Conservation (phyloP, 2,329 filamentous ascomycete species). For the Penicillium sp. region DNA sequence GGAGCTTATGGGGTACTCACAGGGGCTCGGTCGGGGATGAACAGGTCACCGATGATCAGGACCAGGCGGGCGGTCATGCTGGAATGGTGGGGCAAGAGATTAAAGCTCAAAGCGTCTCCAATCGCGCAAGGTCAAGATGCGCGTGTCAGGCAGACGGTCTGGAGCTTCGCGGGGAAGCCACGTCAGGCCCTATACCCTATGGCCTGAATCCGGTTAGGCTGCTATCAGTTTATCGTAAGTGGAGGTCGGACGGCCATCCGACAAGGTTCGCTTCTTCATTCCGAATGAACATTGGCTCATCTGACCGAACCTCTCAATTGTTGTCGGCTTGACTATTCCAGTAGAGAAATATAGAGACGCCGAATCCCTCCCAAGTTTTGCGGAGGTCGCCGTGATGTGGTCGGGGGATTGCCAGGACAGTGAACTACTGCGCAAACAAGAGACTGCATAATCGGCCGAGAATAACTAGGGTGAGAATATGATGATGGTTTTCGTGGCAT, state of each 20-base stretch:
- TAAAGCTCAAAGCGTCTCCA: constrained; percentile 28
- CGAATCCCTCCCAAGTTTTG: constrained; percentile 1
- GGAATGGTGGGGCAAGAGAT: constrained; percentile 16
- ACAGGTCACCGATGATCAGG: constrained; percentile 87
- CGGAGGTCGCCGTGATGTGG: constrained; percentile 16
- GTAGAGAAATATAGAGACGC: background rate
- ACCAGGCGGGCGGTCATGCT: constrained; percentile 81
- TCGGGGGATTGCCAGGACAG: constrained; percentile 2
- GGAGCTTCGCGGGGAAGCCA: constrained; percentile 23
- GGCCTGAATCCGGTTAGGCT: background rate
- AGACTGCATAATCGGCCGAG: constrained; percentile 1
- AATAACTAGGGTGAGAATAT: background rate
- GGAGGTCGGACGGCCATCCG: background rate
- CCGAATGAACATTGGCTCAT: constrained; percentile 14
- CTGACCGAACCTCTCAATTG: constrained; percentile 14
- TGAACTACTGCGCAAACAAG: constrained; percentile 13
- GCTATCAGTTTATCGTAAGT: background rate
- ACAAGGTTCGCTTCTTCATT: background rate
- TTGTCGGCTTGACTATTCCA: constrained; percentile 13
- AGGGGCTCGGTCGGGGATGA: constrained; percentile 88
- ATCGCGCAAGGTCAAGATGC: background rate
- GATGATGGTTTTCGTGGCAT: background rate
- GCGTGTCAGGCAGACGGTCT: background rate
- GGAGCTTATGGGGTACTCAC: constrained; percentile 45
- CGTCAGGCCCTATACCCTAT: constrained; percentile 20